Evolutionary conservation across 1,284 basidiomycete genomes (phyloP), one percentile per base, ranked within the genome.

Genomic region (Pascua sp.): DNA sequence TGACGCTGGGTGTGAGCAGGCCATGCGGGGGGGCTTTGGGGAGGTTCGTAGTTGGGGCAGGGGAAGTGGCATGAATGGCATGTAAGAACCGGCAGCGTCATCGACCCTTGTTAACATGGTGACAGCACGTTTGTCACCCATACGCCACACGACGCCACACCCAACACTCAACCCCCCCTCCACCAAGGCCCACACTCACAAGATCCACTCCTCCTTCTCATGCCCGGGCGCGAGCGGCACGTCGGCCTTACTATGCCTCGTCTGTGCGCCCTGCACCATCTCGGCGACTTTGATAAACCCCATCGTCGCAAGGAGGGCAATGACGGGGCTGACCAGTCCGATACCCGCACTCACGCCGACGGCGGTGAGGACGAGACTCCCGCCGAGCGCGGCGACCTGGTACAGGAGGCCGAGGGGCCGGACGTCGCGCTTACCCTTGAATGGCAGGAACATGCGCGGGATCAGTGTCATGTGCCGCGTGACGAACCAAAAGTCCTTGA

Each of bases 181-280:
- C 24, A 3, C 24, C 24, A n/a, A n/a, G n/a, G n/a, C n/a, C n/a
- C n/a, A 13, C 5, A 66, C 69, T 67, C 54, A 71, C 69, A 62
- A 67, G 42, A 71, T 53, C 69, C 69, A 71, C 8, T 50, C 52
- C 51, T 57, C 66, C 42, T 54, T 54, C 24, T 63, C 60, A 8
- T 54, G 51, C 10, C 51, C 57, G 7, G 38, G 10, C 7, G 54
- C 40, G 4, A 53, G 42, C 42, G 56, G 42, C 13, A 45, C 32
- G 11, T 46, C 40, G 17, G 52, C 17, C 24, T 48, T 42, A 12
- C 51, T 56, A 10, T 48, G 46, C 11, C 64, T 54, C 11, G 38
- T 32, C 17, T 8, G 9, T 10, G 9, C 36, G 10, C 51, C 51
- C 47, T 60, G 58, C 13, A 41, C 13, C 11, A 17, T n/a, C 12